Evolutionary conservation across 345 rosid species (phyloP).

Genomic region (Leavenworthia alabamica): DNA sequence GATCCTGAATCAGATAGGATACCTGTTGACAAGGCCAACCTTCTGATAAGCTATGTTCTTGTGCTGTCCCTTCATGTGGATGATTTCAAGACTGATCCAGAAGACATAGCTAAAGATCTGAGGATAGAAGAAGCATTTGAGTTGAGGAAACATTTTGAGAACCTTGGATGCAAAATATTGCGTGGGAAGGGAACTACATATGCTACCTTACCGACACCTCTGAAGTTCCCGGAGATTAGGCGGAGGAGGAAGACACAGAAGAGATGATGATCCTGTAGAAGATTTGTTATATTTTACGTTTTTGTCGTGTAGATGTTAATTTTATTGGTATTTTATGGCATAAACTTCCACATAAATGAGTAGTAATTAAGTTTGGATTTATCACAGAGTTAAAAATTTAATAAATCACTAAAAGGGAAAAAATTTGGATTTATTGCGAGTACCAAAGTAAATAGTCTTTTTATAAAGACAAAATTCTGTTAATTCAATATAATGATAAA

Average conservation of each 20-base stretch:
- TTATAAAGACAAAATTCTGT: not conserved
- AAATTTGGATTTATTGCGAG: not conserved
- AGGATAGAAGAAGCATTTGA: slow-evolving; percentile 37
- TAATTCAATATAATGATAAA: slow-evolving; percentile 11
- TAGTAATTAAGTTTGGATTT: not conserved
- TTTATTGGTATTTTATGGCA: not conserved
- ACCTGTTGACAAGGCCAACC: slow-evolving; percentile 46
- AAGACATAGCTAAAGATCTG: slow-evolving; percentile 72
- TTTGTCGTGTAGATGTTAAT: not conserved
- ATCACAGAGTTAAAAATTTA: not conserved
- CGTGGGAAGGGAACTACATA: slow-evolving; percentile 22
- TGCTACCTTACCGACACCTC: slow-evolving; percentile 58
- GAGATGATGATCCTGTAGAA: not conserved
- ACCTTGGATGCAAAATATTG: slow-evolving; percentile 66
- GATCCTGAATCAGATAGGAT: slow-evolving; percentile 38
- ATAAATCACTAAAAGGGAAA: not conserved
- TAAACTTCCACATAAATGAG: not conserved
- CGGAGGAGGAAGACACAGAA: slow-evolving; percentile 23
- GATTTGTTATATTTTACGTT: not conserved
- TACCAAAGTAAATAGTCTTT: not conserved
- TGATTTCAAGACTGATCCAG: slow-evolving; percentile 48
- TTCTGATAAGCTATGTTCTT: slow-evolving; percentile 66
- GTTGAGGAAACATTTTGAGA: slow-evolving; percentile 48
- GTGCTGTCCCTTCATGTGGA: slow-evolving; percentile 77
- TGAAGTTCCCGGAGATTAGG: slow-evolving; percentile 43